Evolutionary conservation across 2,329 filamentous ascomycete genomes (phyloP).

Genomic region (Stylonectria norvegica): DNA sequence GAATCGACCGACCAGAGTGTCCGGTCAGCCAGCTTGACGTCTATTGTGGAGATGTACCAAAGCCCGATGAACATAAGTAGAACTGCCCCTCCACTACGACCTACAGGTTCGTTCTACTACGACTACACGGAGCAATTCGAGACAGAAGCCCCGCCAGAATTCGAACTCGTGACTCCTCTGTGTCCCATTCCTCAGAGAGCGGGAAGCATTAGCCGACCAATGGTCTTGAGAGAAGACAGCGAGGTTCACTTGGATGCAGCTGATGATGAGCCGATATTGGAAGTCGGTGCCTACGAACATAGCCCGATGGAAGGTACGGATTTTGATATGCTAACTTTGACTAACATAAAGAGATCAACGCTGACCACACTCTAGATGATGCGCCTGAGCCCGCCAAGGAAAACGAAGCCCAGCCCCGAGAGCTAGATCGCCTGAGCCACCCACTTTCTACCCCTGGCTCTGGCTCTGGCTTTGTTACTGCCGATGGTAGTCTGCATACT

Average conservation of each 20-base stretch:
- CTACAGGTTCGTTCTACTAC: conserved; percentile 44
- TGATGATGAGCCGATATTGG: background rate
- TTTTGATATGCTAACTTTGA: too few species aligned
- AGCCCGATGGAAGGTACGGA: too few species aligned
- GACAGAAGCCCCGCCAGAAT: conserved; percentile 20
- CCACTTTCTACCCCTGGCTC: too few species aligned
- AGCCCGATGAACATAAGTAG: conserved; percentile 26
- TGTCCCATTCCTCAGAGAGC: conserved; percentile 31
- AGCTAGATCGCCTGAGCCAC: too few species aligned
- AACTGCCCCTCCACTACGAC: conserved; percentile 27
- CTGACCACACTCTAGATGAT: too few species aligned
- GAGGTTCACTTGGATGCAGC: conserved; percentile 5
- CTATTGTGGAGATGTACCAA: conserved; percentile 48
- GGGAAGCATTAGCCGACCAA: conserved; percentile 22
- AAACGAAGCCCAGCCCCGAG: too few species aligned
- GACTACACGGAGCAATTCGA: conserved; percentile 54
- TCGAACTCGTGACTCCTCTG: conserved; percentile 21
- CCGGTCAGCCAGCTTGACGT: conserved; percentile 48
- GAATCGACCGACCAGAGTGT: conserved; percentile 36
- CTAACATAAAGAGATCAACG: too few species aligned
- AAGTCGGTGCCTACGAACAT: too few species aligned
- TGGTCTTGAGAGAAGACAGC: conserved; percentile 26
- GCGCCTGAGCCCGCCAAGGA: too few species aligned
- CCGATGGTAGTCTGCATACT: too few species aligned
- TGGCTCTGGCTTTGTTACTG: too few species aligned